Conservation (phyloP, 345 rosid species). For the Dipteronia sinensis region DNA sequence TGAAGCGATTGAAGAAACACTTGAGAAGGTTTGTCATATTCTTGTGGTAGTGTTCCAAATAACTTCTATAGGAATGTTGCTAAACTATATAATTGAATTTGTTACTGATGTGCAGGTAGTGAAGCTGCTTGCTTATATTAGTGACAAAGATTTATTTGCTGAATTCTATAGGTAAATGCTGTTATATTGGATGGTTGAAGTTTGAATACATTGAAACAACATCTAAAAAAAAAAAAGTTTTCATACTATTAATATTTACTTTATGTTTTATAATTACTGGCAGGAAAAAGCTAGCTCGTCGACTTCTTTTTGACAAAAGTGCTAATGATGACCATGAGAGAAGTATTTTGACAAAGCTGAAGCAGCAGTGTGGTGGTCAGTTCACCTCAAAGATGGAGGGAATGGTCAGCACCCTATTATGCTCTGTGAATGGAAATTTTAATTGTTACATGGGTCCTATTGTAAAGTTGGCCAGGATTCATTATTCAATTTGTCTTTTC, state of each 20-base stretch:
- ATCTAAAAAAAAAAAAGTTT: neutral
- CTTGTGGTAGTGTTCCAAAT: neutral
- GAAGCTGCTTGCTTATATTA: constrained; percentile 69
- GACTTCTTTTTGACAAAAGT: constrained; percentile 63
- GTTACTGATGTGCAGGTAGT: constrained; percentile 46
- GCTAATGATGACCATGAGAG: constrained; percentile 76
- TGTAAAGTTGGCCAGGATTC: neutral
- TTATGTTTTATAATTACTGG: constrained; percentile 15
- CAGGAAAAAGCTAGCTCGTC: constrained; percentile 71
- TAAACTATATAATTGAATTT: neutral
- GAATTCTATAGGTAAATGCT: constrained; percentile 59
- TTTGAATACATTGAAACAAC: neutral
- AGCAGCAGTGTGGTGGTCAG: constrained; percentile 79
- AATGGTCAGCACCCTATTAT: constrained; percentile 50
- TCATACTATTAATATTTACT: neutral
- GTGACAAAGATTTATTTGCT: constrained; percentile 72
- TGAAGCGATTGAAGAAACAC: constrained; percentile 70
- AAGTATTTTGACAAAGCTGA: constrained; percentile 70
- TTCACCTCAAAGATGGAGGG: constrained; percentile 87
- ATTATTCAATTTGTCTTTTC: neutral
- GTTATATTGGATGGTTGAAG: neutral
- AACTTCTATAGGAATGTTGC: neutral
- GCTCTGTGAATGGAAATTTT: constrained; percentile 5
- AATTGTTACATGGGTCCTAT: neutral
- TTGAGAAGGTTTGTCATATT: constrained; percentile 55